Percentiles rank a stretch among this genome's conserved stretches.
These are phyloP conservation scores for Phoma sp. DNA, from an alignment of 2,329 filamentous ascomycete genomes.

Conservation along the genomic window DNA sequence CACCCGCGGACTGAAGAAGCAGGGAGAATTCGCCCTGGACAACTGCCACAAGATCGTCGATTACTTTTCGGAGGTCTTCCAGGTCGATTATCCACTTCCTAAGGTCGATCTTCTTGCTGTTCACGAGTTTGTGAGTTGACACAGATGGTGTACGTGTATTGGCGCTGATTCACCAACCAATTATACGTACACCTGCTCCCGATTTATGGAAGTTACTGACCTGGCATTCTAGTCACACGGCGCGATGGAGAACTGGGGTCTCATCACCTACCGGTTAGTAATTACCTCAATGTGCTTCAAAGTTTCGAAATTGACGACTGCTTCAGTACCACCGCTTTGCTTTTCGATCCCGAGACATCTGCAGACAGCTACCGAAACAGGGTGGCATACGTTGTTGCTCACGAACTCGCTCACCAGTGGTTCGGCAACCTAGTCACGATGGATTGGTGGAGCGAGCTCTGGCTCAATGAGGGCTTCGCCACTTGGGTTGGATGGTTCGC, in stretches of 20 bases:
- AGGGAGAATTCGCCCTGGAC: constrained; percentile 86
- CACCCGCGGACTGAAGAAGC: constrained; percentile 89
- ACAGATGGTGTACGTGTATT: constrained; percentile 5
- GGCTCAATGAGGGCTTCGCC: constrained; percentile 95
- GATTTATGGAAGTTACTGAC: constrained; percentile 46
- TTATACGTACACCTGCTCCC: constrained; percentile 46
- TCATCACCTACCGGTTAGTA: constrained; percentile 81
- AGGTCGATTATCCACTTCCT: constrained; percentile 82
- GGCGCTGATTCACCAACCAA: constrained; percentile 45
- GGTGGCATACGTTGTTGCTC: constrained; percentile 96
- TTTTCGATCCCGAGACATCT: constrained; percentile 93
- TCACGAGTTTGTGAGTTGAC: constrained; percentile 79
- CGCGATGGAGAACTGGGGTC: constrained; percentile 98
- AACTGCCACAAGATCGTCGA: constrained; percentile 94
- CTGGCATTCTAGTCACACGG: constrained; percentile 64
- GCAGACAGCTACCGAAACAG: constrained; percentile 91
- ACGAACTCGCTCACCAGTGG: constrained; percentile 96
- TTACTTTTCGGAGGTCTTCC: constrained; percentile 95
- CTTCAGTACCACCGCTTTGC: constrained; percentile 77
- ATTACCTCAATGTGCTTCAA: not conserved
- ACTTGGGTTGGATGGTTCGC: constrained; percentile 98
- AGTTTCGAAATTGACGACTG: constrained; percentile 9
- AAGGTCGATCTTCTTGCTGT: constrained; percentile 97
- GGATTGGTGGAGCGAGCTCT: constrained; percentile 92
- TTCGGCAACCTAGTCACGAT: constrained; percentile 95